Percentiles rank a stretch among this genome's conserved stretches.
These are phyloP conservation scores for Mesembryanthemum crystallinum DNA, from an alignment of 148 eudicot species.

Conservation along the genomic window DNA sequence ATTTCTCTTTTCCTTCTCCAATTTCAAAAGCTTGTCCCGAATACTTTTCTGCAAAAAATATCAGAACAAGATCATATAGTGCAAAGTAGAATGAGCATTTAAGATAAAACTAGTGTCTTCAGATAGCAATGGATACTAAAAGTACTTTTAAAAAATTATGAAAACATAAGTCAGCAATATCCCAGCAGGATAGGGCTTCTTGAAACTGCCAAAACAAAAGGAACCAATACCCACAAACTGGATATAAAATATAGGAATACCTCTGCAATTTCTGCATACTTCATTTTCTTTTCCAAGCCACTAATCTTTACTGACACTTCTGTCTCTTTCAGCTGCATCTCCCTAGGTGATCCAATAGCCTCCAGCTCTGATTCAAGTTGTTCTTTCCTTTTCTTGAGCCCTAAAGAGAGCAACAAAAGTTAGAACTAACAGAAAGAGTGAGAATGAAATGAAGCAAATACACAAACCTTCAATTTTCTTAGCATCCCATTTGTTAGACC, in stretches of 20 bases:
- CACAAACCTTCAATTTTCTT: slow-evolving; percentile 85
- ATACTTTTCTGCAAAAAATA: slow-evolving; percentile 72
- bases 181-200: background rate
- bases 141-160: background rate
- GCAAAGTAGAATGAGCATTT: background rate
- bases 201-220: slow-evolving; percentile 6
- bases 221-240: background rate
- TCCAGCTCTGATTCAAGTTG: slow-evolving; percentile 68
- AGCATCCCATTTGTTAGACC: slow-evolving; percentile 96
- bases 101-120: background rate
- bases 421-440: slow-evolving; percentile 17
- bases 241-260: slow-evolving; percentile 26
- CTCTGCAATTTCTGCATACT: slow-evolving; percentile 94
- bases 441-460: slow-evolving; percentile 13
- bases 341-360: slow-evolving; percentile 87
- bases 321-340: slow-evolving; percentile 89
- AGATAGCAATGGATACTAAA: background rate
- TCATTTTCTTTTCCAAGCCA: slow-evolving; percentile 96
- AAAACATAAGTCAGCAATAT: background rate
- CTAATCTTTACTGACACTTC: slow-evolving; percentile 90
- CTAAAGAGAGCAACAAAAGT: slow-evolving; percentile 33
- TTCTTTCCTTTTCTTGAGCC: slow-evolving; percentile 78
- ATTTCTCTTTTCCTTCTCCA: slow-evolving; percentile 63
- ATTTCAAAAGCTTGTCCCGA: slow-evolving; percentile 60
- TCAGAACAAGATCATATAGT: slow-evolving; percentile 8